Conservation (phyloP, 1,284 basidiomycete genomes). For the Kalmanozyma brasiliensis region DNA sequence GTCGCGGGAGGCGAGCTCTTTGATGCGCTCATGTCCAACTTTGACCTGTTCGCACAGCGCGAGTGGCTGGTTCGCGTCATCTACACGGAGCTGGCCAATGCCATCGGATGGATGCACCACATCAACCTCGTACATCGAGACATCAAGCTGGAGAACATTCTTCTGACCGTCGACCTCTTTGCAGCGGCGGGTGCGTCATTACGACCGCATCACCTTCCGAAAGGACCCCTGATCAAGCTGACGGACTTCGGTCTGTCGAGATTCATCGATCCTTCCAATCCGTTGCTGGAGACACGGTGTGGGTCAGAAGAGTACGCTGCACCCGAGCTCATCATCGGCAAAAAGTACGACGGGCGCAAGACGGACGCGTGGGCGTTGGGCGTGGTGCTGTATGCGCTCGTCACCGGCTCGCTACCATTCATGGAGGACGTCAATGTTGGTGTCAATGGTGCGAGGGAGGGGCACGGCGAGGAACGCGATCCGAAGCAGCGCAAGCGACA, state of each 20-base stretch:
- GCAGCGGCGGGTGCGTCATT: conserved; percentile 12
- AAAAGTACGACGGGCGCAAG: conserved; percentile 82
- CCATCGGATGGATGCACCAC: conserved; percentile 88
- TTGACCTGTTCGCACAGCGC: conserved; percentile 71
- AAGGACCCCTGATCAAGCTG: conserved; percentile 79
- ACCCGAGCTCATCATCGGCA: conserved; percentile 84
- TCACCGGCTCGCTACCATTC: conserved; percentile 73
- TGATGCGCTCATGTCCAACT: conserved; percentile 76
- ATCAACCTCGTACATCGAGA: conserved; percentile 89
- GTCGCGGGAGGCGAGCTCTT: conserved; percentile 86
- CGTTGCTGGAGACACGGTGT: conserved; percentile 83
- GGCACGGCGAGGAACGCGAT: conserved; percentile 47
- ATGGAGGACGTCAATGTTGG: conserved; percentile 55
- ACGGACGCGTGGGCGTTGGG: conserved; percentile 92
- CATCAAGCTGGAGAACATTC: conserved; percentile 84
- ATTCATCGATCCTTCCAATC: conserved; percentile 79
- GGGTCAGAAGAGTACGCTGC: conserved; percentile 92
- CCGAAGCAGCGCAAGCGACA: conserved; percentile 58
- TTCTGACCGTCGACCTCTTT: conserved; percentile 58
- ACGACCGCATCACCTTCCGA: conserved; percentile 64
- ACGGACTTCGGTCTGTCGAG: conserved; percentile 91
- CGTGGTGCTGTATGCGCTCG: conserved; percentile 81
- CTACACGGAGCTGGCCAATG: conserved; percentile 81
- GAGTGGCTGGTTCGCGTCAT: conserved; percentile 78
- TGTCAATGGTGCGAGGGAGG: conserved; percentile 39